These are phyloP conservation scores for Raffaelea deltoideospora DNA, from an alignment of 2,329 filamentous ascomycete genomes.

Conservation along the genomic window DNA sequence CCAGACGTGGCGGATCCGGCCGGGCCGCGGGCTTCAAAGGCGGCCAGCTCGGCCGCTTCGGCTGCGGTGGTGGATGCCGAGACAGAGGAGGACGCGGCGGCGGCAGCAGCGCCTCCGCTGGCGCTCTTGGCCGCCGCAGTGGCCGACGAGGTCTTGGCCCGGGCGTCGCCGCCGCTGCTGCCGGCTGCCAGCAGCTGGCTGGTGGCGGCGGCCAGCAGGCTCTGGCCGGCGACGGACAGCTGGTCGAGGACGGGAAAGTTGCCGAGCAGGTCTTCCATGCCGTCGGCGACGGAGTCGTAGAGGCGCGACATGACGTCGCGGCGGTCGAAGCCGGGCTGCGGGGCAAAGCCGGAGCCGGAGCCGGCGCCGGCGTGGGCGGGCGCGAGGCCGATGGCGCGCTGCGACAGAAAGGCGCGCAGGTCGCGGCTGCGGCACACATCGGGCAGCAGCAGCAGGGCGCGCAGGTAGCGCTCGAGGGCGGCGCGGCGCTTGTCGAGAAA, in stretches of 20 bases:
- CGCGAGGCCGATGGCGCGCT: constrained; percentile 48
- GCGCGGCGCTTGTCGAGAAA: constrained; percentile 80
- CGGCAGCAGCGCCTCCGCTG: neutral
- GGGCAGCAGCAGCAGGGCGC: constrained; percentile 67
- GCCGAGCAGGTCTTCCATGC: constrained; percentile 94
- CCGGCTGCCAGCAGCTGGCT: constrained; percentile 45
- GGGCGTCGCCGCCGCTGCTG: constrained; percentile 7
- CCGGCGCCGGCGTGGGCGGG: constrained; percentile 15
- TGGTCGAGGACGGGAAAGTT: constrained; percentile 94
- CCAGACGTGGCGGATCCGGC: too few species aligned
- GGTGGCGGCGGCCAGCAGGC: constrained; percentile 64
- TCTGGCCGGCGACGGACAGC: constrained; percentile 82
- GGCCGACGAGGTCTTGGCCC: neutral
- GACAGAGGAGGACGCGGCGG: constrained; percentile 11
- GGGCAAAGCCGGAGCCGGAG: constrained; percentile 39
- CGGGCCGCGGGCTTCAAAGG: constrained; percentile 70
- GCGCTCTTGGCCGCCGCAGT: neutral
- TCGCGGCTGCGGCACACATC: constrained; percentile 92
- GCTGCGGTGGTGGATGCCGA: neutral
- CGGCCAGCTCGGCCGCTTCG: constrained; percentile 85
- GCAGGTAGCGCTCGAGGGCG: constrained; percentile 73
- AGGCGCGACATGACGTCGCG: constrained; percentile 85
- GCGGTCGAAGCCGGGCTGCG: constrained; percentile 47
- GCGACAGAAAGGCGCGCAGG: constrained; percentile 80
- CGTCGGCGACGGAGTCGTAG: constrained; percentile 93